Evolutionary conservation across 805 yeast species (phyloP).

Genomic region (Candida boidinii): DNA sequence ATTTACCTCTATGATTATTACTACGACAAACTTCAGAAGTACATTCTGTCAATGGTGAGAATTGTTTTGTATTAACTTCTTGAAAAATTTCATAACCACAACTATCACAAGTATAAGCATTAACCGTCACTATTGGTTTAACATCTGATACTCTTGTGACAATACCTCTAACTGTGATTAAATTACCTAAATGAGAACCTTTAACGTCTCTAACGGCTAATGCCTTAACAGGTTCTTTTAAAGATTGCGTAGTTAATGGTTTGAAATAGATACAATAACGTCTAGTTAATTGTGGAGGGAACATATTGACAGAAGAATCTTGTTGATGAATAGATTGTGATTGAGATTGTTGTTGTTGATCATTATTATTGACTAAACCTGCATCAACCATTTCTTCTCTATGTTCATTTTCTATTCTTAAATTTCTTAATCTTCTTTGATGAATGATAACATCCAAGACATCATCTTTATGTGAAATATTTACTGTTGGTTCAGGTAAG

Average conservation of each 20-base stretch:
- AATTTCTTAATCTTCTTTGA: constrained; percentile 81
- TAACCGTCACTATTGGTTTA: constrained; percentile 83
- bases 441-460: constrained; percentile 89
- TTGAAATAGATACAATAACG: constrained; percentile 81
- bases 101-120: constrained; percentile 94
- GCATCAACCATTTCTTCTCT: constrained; percentile 49
- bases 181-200: constrained; percentile 76
- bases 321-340: constrained; percentile 6
- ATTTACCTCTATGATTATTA: constrained; percentile 79
- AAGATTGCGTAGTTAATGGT: constrained; percentile 47
- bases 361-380: constrained; percentile 23
- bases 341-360: constrained; percentile 24
- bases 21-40: constrained; percentile 69
- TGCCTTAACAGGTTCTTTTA: constrained; percentile 38
- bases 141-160: constrained; percentile 95
- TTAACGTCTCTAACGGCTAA: constrained; percentile 85
- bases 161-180: constrained; percentile 88
- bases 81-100: constrained; percentile 97
- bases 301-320: constrained; percentile 38
- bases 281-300: constrained; percentile 82
- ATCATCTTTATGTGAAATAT: constrained; percentile 73
- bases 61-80: constrained; percentile 78
- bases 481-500: constrained; percentile 82
- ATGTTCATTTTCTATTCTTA: constrained; percentile 59
- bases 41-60: constrained; percentile 84